Conservation (phyloP, 1,284 basidiomycete species). For the Abortiporus biennis region DNA sequence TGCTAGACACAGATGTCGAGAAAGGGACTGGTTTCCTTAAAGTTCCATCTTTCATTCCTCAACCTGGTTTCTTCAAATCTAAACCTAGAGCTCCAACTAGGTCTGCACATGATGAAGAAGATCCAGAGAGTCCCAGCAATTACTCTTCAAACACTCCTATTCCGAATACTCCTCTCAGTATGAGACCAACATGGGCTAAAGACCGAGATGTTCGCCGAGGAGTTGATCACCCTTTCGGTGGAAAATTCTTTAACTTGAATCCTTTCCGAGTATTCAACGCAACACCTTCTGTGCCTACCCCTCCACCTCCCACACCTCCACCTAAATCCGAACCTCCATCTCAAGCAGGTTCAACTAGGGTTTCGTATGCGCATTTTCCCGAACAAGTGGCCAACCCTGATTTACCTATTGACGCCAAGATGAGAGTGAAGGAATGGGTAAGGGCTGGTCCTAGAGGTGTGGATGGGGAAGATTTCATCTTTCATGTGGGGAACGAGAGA, state of each 20-base stretch:
- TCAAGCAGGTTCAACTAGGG: not conserved
- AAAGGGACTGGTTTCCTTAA: not conserved
- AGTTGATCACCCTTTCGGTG: slow-evolving; percentile 36
- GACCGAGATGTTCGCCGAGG: slow-evolving; percentile 40
- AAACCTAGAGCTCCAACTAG: no score
- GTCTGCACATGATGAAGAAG: no score
- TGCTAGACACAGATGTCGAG: slow-evolving; percentile 2
- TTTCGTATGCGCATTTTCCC: slow-evolving; percentile 32
- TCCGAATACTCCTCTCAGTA: no score
- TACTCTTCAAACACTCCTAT: no score
- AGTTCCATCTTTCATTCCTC: not conserved
- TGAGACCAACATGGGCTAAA: slow-evolving; percentile 44
- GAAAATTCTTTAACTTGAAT: slow-evolving; percentile 6
- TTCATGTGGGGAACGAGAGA: no score
- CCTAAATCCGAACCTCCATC: slow-evolving; percentile 1
- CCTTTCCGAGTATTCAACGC: slow-evolving; percentile 19
- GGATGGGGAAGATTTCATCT: no score
- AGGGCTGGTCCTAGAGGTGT: slow-evolving; percentile 42
- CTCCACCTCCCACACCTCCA: slow-evolving; percentile 1
- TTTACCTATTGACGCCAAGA: slow-evolving; percentile 43
- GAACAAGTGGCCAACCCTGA: slow-evolving; percentile 40
- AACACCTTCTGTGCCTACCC: slow-evolving; percentile 10
- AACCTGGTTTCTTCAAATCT: not conserved
- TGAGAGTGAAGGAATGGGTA: slow-evolving; percentile 49
- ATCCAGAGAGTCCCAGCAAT: no score